Conservation (phyloP, 2,329 filamentous ascomycete species). For the Fusarium domesticum region DNA sequence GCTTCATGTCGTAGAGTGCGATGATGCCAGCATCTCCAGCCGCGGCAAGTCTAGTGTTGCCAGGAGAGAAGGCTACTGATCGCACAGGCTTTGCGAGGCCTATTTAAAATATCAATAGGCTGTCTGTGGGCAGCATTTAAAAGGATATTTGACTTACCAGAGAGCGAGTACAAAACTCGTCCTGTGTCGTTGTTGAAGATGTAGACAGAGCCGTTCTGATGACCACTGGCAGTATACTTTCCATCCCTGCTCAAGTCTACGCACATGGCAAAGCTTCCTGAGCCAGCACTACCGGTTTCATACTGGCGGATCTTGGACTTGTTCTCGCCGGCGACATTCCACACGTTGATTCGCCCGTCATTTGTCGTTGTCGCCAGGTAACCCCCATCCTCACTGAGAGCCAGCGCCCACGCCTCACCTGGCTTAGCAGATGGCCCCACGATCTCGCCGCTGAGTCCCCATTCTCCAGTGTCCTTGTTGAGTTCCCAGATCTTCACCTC, state of each 20-base stretch:
- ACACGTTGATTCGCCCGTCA: slow-evolving; percentile 85
- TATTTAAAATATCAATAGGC: slow-evolving; percentile 31
- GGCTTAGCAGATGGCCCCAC: slow-evolving; percentile 48
- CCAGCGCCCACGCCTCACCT: slow-evolving; percentile 82
- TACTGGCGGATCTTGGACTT: slow-evolving; percentile 72
- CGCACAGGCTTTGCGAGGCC: slow-evolving; percentile 86
- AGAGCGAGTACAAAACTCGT: slow-evolving; percentile 78
- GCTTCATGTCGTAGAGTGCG: slow-evolving; percentile 85
- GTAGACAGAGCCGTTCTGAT: slow-evolving; percentile 89
- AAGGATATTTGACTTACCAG: slow-evolving; percentile 51
- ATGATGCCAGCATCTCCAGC: slow-evolving; percentile 88
- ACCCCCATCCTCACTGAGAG: slow-evolving; percentile 77
- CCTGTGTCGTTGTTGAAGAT: slow-evolving; percentile 93
- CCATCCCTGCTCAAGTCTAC: slow-evolving; percentile 80
- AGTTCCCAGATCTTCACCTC: slow-evolving; percentile 80
- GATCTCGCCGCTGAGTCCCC: slow-evolving; percentile 44
- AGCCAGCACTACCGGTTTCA: slow-evolving; percentile 67
- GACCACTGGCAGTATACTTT: slow-evolving; percentile 82
- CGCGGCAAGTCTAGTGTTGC: slow-evolving; percentile 78
- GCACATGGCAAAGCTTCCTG: slow-evolving; percentile 86
- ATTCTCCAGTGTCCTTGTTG: slow-evolving; percentile 54
- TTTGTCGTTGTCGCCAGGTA: slow-evolving; percentile 85
- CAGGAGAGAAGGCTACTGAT: slow-evolving; percentile 82
- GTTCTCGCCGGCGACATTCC: slow-evolving; percentile 62
- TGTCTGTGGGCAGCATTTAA: neutral